Conservation (phyloP, 2,329 filamentous ascomycete species). For the Grosmannia serpens region DNA sequence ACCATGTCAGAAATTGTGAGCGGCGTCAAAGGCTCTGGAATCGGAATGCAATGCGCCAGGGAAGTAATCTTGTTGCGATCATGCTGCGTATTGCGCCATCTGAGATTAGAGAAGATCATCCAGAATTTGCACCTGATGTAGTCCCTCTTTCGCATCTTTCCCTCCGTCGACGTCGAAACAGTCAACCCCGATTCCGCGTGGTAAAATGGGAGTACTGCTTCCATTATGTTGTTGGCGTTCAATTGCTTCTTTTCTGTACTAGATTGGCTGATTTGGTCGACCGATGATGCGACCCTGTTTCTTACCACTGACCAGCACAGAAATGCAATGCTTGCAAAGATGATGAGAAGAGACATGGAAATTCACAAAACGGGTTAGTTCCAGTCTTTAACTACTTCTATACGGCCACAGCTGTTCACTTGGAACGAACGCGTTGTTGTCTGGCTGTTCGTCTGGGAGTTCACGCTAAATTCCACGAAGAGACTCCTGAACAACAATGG, state of each 20-base stretch:
- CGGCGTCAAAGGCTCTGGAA: neutral
- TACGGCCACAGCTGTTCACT: neutral
- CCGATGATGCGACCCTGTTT: neutral
- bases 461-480: neutral
- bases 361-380: too few species aligned
- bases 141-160: neutral
- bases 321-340: neutral
- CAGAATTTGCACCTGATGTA: neutral
- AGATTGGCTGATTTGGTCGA: neutral
- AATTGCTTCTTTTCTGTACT: neutral
- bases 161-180: neutral
- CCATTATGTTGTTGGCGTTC: neutral
- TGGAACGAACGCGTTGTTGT: neutral
- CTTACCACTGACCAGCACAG: neutral
- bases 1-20: neutral
- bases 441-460: neutral
- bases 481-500: neutral
- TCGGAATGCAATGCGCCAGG: neutral
- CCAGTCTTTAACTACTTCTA: neutral
- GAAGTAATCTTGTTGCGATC: neutral
- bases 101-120: neutral
- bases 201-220: neutral
- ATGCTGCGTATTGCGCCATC: neutral
- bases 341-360: neutral
- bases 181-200: neutral